Percentiles rank a stretch among this genome's conserved stretches.
Conservation (phyloP, 306 rosid species). For the Cicer cuneatum region DNA sequence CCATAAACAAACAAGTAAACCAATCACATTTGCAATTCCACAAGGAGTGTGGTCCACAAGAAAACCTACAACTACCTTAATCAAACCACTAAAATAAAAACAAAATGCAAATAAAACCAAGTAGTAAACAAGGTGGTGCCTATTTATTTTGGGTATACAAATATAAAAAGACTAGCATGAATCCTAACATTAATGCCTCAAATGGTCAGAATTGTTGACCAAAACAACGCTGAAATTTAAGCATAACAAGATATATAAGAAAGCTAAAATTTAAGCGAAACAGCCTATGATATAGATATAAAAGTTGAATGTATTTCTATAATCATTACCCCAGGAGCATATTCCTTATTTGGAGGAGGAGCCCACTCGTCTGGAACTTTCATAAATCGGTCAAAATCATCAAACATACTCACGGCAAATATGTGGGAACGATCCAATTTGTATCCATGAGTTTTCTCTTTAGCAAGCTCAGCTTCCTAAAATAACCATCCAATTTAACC, state of each 20-base stretch:
- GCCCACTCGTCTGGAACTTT: conserved; percentile 91
- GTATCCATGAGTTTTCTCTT: conserved; percentile 87
- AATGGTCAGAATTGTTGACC: background rate
- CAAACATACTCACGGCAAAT: conserved; percentile 79
- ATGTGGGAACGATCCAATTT: conserved; percentile 81
- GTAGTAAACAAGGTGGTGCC: background rate
- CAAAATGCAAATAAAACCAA: conserved; percentile 11
- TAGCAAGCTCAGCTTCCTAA: conserved; percentile 95
- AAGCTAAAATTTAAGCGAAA: background rate
- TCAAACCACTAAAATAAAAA: background rate
- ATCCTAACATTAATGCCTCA: background rate
- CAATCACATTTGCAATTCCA: conserved; percentile 3
- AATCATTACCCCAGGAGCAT: conserved; percentile 71
- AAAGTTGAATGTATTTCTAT: background rate
- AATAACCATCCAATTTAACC: conserved; percentile 7
- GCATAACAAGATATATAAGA: background rate
- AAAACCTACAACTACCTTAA: conserved; percentile 11
- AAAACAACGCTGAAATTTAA: background rate
- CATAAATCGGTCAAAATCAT: conserved; percentile 79
- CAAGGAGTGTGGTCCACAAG: background rate
- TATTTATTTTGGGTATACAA: background rate
- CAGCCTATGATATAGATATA: background rate
- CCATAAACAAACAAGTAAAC: conserved; percentile 8
- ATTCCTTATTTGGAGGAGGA: conserved; percentile 73
- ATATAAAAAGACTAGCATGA: background rate